Evolutionary conservation across 257 asterid genomes (phyloP).

Genomic region (Solanum etuberosum): DNA sequence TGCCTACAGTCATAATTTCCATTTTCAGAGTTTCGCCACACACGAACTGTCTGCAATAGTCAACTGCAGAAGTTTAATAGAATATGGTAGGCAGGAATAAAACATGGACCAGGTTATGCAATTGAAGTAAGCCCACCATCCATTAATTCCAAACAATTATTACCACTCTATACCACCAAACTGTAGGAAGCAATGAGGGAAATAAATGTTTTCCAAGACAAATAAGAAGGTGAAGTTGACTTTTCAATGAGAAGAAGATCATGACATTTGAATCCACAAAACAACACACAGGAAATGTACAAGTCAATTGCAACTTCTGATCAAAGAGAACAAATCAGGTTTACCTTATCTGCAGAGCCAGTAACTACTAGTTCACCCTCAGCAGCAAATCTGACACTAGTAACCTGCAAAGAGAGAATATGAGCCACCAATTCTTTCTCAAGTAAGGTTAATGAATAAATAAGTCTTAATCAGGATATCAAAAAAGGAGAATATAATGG

Average conservation of each 20-base stretch:
- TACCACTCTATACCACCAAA: neutral
- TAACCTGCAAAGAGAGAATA: slow-evolving; percentile 6
- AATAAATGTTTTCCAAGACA: neutral
- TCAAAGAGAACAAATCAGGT: neutral
- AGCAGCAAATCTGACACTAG: slow-evolving; percentile 45
- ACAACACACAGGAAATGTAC: neutral
- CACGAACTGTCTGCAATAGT: slow-evolving; percentile 79
- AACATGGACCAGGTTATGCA: neutral
- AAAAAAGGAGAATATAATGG: neutral
- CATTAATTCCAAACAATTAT: neutral
- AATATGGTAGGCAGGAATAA: neutral
- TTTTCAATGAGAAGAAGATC: neutral
- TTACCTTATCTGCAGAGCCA: slow-evolving; percentile 64
- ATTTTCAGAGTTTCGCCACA: slow-evolving; percentile 72
- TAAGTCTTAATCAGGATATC: neutral
- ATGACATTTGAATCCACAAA: neutral
- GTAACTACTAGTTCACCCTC: slow-evolving; percentile 60
- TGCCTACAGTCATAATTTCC: slow-evolving; percentile 63
- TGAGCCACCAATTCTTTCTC: slow-evolving; percentile 28
- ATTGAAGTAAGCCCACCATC: neutral
- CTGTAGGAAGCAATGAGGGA: neutral
- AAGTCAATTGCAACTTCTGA: neutral
- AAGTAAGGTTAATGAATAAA: neutral
- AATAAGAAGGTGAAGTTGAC: neutral
- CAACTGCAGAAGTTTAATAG: neutral